phyloP scores from a whole-genome alignment of 2,329 filamentous ascomycete genomes.

The Penicillium sp. region DNA sequence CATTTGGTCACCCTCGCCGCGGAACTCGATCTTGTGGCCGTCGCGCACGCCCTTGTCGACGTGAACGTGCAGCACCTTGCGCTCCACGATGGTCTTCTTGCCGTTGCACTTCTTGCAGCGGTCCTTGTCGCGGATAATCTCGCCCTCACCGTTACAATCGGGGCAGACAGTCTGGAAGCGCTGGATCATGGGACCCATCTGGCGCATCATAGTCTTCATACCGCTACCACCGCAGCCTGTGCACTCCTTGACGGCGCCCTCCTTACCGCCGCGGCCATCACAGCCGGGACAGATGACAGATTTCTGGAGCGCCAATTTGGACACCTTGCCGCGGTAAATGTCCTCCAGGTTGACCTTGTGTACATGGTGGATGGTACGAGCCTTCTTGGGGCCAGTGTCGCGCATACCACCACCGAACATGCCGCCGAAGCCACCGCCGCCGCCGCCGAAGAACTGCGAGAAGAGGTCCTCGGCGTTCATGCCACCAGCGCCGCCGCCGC shows the following conservation, averaged over 20 bases:
- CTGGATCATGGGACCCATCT: slow-evolving; percentile 99
- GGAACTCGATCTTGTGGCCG: slow-evolving; percentile 95
- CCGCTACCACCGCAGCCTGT: slow-evolving; percentile 84
- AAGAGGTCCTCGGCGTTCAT: slow-evolving; percentile 97
- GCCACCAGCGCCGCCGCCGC: slow-evolving; percentile 72
- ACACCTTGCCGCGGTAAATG: slow-evolving; percentile 96
- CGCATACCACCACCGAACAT: slow-evolving; percentile 78
- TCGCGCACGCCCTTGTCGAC: slow-evolving; percentile 91
- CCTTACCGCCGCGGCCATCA: slow-evolving; percentile 90
- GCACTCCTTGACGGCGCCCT: slow-evolving; percentile 94
- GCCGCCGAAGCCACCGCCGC: slow-evolving; percentile 66
- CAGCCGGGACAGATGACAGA: slow-evolving; percentile 96
- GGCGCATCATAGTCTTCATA: slow-evolving; percentile 99
- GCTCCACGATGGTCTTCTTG: slow-evolving; percentile 97
- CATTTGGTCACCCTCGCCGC: slow-evolving; percentile 91
- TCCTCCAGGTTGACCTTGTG: slow-evolving; percentile 98
- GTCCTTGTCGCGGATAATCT: slow-evolving; percentile 95
- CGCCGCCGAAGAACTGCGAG: slow-evolving; percentile 88
- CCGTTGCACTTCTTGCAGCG: slow-evolving; percentile 93
- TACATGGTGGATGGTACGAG: slow-evolving; percentile 93
- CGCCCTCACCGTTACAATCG: slow-evolving; percentile 95
- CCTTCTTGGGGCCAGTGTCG: slow-evolving; percentile 79
- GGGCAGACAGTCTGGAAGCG: slow-evolving; percentile 99
- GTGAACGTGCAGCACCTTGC: slow-evolving; percentile 97
- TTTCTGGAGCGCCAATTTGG: slow-evolving; percentile 93